Base-by-base conservation (phyloP, 2,329 filamentous ascomycete species). In the Fusarium sp. region DNA sequence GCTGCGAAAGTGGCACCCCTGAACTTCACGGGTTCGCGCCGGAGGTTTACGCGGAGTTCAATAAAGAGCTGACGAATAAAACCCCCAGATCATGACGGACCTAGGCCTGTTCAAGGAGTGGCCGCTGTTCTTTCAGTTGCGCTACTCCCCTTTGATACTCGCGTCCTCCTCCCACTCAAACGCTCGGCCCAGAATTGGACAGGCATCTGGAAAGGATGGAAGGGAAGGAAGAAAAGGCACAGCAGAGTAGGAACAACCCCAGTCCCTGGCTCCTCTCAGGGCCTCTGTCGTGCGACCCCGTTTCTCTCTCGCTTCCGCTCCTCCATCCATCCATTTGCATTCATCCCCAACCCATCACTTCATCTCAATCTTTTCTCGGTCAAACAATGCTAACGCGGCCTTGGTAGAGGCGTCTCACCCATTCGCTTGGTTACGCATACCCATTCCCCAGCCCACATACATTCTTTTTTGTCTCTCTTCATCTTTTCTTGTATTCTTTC, bases 401-500 rank as follows among this genome's bases (percentile, higher is more conserved):
- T 69, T 69, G 62, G 65, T 71, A 66, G 68, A 71, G 23, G 68
- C 68, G 69, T 67, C 65, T 71, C 62, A 69, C 64, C 69, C 69
- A 69, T 60, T 71, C 69, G 62, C 69, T 71, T 71, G 65, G 69
- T 67, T 67, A 67, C 65, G 62, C 68, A 71, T 56, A 58, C 61
- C 65, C 68, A 57, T 34, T 71, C 68, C 68, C 50, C 70, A 57
- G 46, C 50, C 51, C 42, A 66, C 58, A 60, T 31, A 62, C 66
- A 62, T 67, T 72, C 69, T 67, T 71, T 60, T 71, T 49, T 51
- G 27, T 33, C 49, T 58, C 49, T 60, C 46, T 69, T 65, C 40
- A 42, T 57, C 44, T 34, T 56, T 56, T 64, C 25, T 66, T 67
- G 40, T 65, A 34, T 62, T 34, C 25, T 29, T 66, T 42, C 25